Conservation (phyloP, 495 filamentous ascomycete species). For the Neurospora cerealis region DNA sequence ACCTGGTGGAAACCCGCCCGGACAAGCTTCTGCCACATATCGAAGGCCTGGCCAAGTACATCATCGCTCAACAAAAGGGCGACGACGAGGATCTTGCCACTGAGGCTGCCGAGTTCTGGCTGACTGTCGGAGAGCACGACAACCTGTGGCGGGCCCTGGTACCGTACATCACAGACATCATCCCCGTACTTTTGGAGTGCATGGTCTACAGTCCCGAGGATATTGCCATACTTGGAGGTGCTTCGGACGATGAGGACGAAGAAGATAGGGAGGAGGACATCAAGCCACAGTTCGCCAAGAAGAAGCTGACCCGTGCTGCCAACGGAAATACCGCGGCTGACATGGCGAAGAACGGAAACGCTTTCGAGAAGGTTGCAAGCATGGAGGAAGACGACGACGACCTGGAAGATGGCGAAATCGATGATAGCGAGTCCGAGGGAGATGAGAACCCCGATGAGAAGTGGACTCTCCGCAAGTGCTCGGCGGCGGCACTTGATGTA, state of each 20-base stretch:
- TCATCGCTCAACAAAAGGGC: slow-evolving; percentile 77
- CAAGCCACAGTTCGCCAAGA: slow-evolving; percentile 84
- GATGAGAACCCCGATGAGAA: slow-evolving; percentile 78
- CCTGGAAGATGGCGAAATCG: slow-evolving; percentile 83
- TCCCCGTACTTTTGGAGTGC: slow-evolving; percentile 82
- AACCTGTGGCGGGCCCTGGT: slow-evolving; percentile 60
- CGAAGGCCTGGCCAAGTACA: slow-evolving; percentile 83
- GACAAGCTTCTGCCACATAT: slow-evolving; percentile 87
- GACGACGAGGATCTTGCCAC: slow-evolving; percentile 87
- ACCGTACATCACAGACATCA: slow-evolving; percentile 73
- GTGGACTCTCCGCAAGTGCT: slow-evolving; percentile 97
- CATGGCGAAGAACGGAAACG: slow-evolving; percentile 36
- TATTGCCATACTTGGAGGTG: slow-evolving; percentile 69
- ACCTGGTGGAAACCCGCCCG: slow-evolving; percentile 81
- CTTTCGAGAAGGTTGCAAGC: slow-evolving; percentile 37
- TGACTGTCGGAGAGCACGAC: slow-evolving; percentile 81
- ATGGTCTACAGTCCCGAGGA: slow-evolving; percentile 98
- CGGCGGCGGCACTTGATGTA: slow-evolving; percentile 88
- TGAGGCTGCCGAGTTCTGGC: slow-evolving; percentile 96
- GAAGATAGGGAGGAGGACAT: slow-evolving; percentile 89
- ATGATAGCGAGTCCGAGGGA: slow-evolving; percentile 64
- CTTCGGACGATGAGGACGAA: slow-evolving; percentile 80
- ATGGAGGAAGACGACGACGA: slow-evolving; percentile 71
- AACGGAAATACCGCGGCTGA: slow-evolving; percentile 44
- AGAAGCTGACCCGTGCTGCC: slow-evolving; percentile 39